Conservation (phyloP, 1,284 basidiomycete genomes). For the Stygiomarasmius scandens region DNA sequence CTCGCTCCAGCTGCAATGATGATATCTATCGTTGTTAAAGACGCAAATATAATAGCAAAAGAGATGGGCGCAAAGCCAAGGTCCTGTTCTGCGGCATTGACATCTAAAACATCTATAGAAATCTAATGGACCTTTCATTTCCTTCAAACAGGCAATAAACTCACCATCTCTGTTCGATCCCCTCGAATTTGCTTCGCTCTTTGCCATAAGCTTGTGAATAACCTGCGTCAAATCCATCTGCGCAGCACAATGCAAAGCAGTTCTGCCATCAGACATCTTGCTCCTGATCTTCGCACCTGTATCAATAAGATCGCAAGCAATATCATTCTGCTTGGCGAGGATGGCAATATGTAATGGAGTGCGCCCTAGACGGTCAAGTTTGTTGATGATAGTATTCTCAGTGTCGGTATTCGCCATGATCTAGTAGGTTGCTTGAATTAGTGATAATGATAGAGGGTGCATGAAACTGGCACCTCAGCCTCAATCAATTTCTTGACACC, state of each 20-base stretch:
- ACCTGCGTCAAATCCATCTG: conserved; percentile 45
- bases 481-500: conserved; percentile 42
- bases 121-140: conserved; percentile 22
- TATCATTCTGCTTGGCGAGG: conserved; percentile 43
- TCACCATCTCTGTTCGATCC: conserved; percentile 29
- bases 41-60: conserved; percentile 53
- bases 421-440: too few species aligned
- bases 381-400: conserved; percentile 47
- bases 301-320: conserved; percentile 53
- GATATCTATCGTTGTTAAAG: conserved; percentile 43
- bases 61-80: conserved; percentile 50
- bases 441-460: too few species aligned
- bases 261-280: conserved; percentile 55
- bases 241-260: conserved; percentile 57
- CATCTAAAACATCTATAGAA: conserved; percentile 42
- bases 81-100: conserved; percentile 61
- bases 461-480: too few species aligned
- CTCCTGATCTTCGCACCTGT: conserved; percentile 56
- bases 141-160: too few species aligned
- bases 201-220: conserved; percentile 51
- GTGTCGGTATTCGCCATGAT: conserved; percentile 10
- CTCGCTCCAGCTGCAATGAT: conserved; percentile 53
- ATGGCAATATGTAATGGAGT: conserved; percentile 59
- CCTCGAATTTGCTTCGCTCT: conserved; percentile 44
- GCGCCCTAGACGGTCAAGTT: conserved; percentile 61